Conservation (phyloP, 1,139 yeast genomes). For the Hyphopichia burtonii region DNA sequence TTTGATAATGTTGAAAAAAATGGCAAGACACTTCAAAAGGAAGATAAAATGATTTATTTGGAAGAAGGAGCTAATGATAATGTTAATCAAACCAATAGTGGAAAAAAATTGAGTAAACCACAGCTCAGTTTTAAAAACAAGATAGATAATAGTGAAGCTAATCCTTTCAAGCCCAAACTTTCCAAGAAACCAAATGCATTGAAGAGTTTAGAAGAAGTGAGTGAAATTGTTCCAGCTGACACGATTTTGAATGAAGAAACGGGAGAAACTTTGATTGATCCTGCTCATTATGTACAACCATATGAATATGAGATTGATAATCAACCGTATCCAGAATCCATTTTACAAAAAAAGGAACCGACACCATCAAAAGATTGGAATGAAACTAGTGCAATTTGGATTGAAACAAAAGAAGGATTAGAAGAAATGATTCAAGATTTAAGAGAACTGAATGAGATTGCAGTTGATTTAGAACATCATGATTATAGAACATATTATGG, state of each 20-base stretch:
- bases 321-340: conserved; percentile 66
- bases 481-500: conserved; percentile 90
- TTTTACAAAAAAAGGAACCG: conserved; percentile 50
- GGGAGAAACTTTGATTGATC: conserved; percentile 39
- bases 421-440: conserved; percentile 56
- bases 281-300: conserved; percentile 77
- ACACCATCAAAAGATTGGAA: conserved; percentile 67
- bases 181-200: conserved; percentile 70
- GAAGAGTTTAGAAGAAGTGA: conserved; percentile 51
- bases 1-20: conserved; percentile 40
- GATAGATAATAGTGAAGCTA: conserved; percentile 65
- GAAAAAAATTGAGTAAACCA: conserved; percentile 61
- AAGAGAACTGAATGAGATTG: conserved; percentile 58
- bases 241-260: conserved; percentile 10
- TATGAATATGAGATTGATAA: conserved; percentile 72
- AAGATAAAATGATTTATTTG: conserved; percentile 41
- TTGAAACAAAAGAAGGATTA: conserved; percentile 58
- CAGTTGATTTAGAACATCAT: conserved; percentile 97
- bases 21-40: conserved; percentile 7
- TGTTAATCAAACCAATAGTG: conserved; percentile 16
- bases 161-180: conserved; percentile 77
- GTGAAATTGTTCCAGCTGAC: conserved; percentile 31
- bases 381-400: conserved; percentile 63
- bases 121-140: conserved; percentile 58
- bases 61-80: conserved; percentile 37